phyloP scores from a whole-genome alignment of 306 rosid species.

The Rosa multiflora region DNA sequence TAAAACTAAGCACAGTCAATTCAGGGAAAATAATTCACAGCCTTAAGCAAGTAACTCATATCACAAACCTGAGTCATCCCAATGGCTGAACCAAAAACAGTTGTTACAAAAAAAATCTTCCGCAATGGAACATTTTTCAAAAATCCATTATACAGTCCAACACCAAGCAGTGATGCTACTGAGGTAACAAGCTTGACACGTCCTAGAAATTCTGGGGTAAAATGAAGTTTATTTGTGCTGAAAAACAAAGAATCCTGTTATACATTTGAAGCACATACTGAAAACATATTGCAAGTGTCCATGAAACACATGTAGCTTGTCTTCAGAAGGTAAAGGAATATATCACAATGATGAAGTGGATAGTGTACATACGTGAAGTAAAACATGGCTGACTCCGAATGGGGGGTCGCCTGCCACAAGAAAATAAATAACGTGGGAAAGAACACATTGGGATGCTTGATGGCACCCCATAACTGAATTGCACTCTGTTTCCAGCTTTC shows the following conservation, averaged over 20 bases:
- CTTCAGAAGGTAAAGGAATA: constrained; percentile 16
- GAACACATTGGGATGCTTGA: constrained; percentile 69
- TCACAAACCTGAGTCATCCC: constrained; percentile 93
- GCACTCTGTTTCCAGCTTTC: constrained; percentile 69
- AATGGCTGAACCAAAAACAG: constrained; percentile 72
- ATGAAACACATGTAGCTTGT: constrained; percentile 6
- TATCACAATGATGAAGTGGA: constrained; percentile 25
- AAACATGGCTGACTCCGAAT: constrained; percentile 98
- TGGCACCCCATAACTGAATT: constrained; percentile 72
- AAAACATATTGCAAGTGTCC: constrained; percentile 3
- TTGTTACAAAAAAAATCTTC: constrained; percentile 71
- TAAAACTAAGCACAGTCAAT: constrained; percentile 10
- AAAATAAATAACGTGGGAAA: constrained; percentile 90
- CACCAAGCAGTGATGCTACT: constrained; percentile 88
- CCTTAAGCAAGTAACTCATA: constrained; percentile 1
- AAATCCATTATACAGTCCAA: constrained; percentile 90
- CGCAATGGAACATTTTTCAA: constrained; percentile 73
- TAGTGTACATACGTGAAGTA: constrained; percentile 69
- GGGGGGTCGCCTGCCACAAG: constrained; percentile 99
- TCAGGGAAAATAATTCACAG: constrained; percentile 6
- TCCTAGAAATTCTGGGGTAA: constrained; percentile 89
- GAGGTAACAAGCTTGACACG: constrained; percentile 97
- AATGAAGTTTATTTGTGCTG: constrained; percentile 95
- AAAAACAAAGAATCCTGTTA: constrained; percentile 21
- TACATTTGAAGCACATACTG: constrained; percentile 18